phyloP scores from a whole-genome alignment of 2,329 filamentous ascomycete species.

The Fusarium piperis region DNA sequence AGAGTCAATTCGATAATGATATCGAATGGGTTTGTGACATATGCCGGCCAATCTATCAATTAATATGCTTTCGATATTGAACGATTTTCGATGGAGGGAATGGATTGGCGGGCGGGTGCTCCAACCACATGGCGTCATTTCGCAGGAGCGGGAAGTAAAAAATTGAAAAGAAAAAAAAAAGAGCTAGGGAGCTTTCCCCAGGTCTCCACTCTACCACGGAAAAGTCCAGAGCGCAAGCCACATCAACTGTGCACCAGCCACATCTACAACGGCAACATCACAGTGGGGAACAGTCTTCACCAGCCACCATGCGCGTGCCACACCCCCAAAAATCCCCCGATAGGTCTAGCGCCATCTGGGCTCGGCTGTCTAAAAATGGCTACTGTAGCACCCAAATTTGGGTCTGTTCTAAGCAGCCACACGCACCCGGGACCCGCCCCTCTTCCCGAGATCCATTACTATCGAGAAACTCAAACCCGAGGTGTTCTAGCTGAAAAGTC shows the following conservation, averaged over 20 bases:
- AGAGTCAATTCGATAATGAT: background rate
- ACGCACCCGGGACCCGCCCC: background rate
- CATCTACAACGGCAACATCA: constrained; percentile 20
- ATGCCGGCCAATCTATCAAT: background rate
- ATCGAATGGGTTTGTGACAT: constrained; percentile 1
- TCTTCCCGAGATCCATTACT: background rate
- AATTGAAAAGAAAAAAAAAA: background rate
- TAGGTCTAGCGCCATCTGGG: constrained; percentile 20
- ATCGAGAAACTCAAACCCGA: constrained; percentile 4
- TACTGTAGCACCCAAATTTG: constrained; percentile 32
- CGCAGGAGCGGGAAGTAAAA: constrained; percentile 13
- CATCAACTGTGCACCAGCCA: constrained; percentile 8
- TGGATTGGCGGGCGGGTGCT: constrained; percentile 17
- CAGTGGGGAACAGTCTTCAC: constrained; percentile 1
- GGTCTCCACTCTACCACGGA: constrained; percentile 23
- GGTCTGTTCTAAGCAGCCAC: constrained; percentile 32
- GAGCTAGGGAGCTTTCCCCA: background rate
- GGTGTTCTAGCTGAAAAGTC: background rate
- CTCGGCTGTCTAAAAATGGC: constrained; percentile 23
- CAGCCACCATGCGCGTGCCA: constrained; percentile 30
- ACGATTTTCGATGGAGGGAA: constrained; percentile 21
- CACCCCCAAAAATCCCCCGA: background rate
- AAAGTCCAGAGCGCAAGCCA: constrained; percentile 9
- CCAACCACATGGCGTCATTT: constrained; percentile 28
- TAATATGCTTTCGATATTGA: constrained; percentile 9